These are phyloP conservation scores for Podospora bellae-mahoneyi DNA, from an alignment of 495 filamentous ascomycete genomes.

Conservation along the genomic window DNA sequence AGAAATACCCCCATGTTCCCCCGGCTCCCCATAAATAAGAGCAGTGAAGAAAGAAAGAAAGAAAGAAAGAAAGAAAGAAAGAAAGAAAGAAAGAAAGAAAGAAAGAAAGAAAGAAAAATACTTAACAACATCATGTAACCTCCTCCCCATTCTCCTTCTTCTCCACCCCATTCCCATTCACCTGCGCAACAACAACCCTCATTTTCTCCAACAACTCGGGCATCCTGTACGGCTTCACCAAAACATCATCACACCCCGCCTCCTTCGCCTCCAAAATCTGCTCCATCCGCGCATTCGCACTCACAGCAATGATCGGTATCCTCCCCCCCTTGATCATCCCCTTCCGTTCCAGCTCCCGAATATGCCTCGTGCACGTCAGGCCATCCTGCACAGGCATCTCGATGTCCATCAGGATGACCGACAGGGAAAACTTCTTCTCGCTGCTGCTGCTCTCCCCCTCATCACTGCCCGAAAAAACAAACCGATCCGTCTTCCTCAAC, in stretches of 20 bases:
- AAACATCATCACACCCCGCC: slow-evolving; percentile 55
- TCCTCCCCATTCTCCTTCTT: not conserved
- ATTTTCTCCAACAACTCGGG: slow-evolving; percentile 46
- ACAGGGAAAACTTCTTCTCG: slow-evolving; percentile 22
- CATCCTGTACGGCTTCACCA: slow-evolving; percentile 48
- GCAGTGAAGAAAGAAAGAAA: not conserved
- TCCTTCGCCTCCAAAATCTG: slow-evolving; percentile 62
- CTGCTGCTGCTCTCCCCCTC: slow-evolving; percentile 27
- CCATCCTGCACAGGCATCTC: slow-evolving; percentile 88
- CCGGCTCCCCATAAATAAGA: not conserved
- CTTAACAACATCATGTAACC: no score
- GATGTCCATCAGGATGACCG: slow-evolving; percentile 72
- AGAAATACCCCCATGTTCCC: not conserved
- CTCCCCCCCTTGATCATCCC: slow-evolving; percentile 50
- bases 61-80: not conserved
- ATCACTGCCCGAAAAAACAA: slow-evolving; percentile 24
- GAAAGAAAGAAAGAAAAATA: not conserved
- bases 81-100: not conserved
- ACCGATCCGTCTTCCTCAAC: slow-evolving; percentile 31
- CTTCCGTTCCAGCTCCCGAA: slow-evolving; percentile 58
- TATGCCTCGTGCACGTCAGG: slow-evolving; percentile 61
- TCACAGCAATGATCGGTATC: slow-evolving; percentile 73
- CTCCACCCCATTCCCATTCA: not conserved
- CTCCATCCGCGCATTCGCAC: slow-evolving; percentile 67
- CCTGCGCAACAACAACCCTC: slow-evolving; percentile 39